Evolutionary conservation across 176 grass and related monocot species (phyloP).

Genomic region (Leersia perrieri): DNA sequence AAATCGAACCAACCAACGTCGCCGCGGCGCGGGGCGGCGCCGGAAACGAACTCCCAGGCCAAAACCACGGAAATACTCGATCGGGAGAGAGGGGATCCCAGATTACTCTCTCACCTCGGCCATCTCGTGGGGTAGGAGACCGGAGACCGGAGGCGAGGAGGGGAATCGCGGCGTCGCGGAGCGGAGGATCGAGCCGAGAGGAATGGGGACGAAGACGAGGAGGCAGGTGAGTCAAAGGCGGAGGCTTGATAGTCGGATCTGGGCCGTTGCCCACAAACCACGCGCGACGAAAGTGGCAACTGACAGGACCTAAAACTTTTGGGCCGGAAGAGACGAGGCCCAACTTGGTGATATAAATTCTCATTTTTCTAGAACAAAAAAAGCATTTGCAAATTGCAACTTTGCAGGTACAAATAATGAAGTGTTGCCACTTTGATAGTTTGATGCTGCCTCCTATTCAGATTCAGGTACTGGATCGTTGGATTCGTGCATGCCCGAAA

Average conservation of each 20-base stretch:
- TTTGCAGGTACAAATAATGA: no score
- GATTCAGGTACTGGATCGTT: neutral
- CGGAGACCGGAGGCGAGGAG: neutral
- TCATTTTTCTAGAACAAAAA: no score
- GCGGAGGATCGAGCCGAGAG: neutral
- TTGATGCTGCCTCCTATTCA: no score
- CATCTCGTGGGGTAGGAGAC: neutral
- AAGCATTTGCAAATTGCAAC: no score
- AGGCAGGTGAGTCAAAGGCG: conserved; percentile 3
- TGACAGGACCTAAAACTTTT: neutral
- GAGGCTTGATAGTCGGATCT: neutral
- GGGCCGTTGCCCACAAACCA: neutral
- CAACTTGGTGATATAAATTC: no score
- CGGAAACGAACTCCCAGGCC: neutral
- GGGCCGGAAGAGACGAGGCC: neutral
- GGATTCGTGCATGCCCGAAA: neutral
- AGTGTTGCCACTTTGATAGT: no score
- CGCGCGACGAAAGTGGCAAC: neutral
- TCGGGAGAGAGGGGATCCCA: neutral
- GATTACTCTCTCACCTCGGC: conserved; percentile 35
- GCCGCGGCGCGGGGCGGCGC: neutral
- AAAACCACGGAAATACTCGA: neutral
- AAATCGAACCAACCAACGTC: neutral
- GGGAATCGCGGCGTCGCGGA: conserved; percentile 20
- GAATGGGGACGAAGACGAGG: neutral